Evolutionary conservation across 179 eudicot species (phyloP).

Genomic region (Spergularia azorica): DNA sequence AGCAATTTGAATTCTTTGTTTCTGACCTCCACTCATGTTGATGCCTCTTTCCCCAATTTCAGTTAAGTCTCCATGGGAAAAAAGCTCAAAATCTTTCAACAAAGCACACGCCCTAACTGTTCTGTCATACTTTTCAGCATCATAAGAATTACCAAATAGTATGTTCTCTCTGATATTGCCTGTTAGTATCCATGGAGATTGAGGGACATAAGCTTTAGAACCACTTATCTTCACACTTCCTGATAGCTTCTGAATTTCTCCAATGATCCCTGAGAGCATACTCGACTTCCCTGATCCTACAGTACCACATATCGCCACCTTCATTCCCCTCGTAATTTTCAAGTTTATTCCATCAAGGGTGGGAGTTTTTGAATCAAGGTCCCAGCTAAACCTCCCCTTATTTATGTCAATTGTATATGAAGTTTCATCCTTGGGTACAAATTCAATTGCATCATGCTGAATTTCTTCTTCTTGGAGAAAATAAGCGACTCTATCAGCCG

Average conservation of each 20-base stretch:
- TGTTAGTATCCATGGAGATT: slow-evolving; percentile 51
- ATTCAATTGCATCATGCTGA: slow-evolving; percentile 59
- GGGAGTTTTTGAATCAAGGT: slow-evolving; percentile 40
- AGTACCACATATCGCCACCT: slow-evolving; percentile 93
- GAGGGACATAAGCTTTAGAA: slow-evolving; percentile 88
- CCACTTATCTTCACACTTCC: slow-evolving; percentile 79
- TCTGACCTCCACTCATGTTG: slow-evolving; percentile 99
- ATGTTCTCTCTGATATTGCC: slow-evolving; percentile 50
- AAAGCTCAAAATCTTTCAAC: slow-evolving; percentile 86
- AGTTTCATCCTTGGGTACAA: slow-evolving; percentile 49
- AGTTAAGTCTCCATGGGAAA: slow-evolving; percentile 78
- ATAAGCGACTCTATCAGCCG: slow-evolving; percentile 73
- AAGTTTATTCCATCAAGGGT: slow-evolving; percentile 63
- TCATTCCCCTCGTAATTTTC: slow-evolving; percentile 70
- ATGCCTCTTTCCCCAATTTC: slow-evolving; percentile 99
- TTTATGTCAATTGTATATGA: slow-evolving; percentile 55
- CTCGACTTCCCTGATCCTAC: slow-evolving; percentile 99
- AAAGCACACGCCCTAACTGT: slow-evolving; percentile 53
- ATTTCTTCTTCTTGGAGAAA: slow-evolving; percentile 89
- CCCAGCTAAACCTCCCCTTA: slow-evolving; percentile 76
- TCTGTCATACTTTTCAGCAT: slow-evolving; percentile 39
- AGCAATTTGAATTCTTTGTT: slow-evolving; percentile 96
- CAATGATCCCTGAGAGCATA: slow-evolving; percentile 74
- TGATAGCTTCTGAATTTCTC: slow-evolving; percentile 74
- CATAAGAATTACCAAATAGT: slow-evolving; percentile 45